Evolutionary conservation across 2,329 filamentous ascomycete species (phyloP).

Genomic region (Calonectria henricotiae): DNA sequence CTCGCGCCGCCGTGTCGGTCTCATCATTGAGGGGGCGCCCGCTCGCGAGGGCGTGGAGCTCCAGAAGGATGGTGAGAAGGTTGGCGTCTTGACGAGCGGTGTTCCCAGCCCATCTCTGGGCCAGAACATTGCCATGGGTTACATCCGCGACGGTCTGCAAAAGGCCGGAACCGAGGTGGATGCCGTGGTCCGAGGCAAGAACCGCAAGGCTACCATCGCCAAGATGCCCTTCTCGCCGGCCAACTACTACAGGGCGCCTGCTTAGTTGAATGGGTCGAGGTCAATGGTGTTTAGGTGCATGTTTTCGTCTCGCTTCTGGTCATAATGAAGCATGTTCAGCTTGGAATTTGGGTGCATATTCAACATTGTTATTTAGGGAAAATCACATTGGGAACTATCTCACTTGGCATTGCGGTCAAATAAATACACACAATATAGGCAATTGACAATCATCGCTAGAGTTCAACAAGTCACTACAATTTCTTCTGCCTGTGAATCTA

Average conservation of each 20-base stretch:
- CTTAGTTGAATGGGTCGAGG: constrained; percentile 1
- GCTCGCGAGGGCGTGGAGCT: constrained; percentile 92
- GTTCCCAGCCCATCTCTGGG: constrained; percentile 89
- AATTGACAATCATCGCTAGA: background rate
- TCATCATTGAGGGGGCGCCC: constrained; percentile 88
- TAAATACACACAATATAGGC: constrained; percentile 13
- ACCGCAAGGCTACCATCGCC: constrained; percentile 81
- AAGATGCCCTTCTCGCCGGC: constrained; percentile 92
- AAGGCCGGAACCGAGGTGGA: constrained; percentile 88
- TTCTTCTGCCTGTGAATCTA: background rate
- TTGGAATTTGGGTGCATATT: constrained; percentile 20
- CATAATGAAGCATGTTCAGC: constrained; percentile 15
- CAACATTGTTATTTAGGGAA: constrained; percentile 34
- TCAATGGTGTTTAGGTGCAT: background rate
- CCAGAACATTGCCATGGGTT: constrained; percentile 97
- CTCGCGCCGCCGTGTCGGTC: constrained; percentile 81
- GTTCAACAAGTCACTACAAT: background rate
- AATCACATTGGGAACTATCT: constrained; percentile 18
- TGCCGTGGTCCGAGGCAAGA: constrained; percentile 83
- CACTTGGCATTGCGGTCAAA: constrained; percentile 24
- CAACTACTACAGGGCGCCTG: constrained; percentile 74
- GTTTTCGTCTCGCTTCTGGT: constrained; percentile 16
- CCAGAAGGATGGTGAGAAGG: constrained; percentile 75
- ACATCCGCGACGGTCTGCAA: constrained; percentile 85
- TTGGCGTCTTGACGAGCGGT: constrained; percentile 90